phyloP scores from a whole-genome alignment of 768 basidiomycete genomes.

The Termitomyces sp. region DNA sequence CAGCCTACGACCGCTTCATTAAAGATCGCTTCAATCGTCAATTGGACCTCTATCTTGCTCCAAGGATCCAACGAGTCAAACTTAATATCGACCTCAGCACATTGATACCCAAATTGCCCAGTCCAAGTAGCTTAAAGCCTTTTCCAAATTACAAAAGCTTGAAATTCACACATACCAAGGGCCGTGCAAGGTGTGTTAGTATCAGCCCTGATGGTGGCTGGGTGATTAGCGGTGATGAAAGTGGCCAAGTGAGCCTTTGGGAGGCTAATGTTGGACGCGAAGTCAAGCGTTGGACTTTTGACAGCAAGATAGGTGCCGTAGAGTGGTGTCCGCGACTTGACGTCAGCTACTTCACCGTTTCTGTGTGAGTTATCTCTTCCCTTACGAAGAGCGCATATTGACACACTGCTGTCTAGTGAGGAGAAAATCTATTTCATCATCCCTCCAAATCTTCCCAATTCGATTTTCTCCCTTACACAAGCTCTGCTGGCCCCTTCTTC shows the following conservation, averaged over 20 bases:
- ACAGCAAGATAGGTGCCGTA: conserved; percentile 71
- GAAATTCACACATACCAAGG: conserved; percentile 58
- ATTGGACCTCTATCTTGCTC: conserved; percentile 94
- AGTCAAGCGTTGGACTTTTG: conserved; percentile 81
- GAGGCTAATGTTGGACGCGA: conserved; percentile 87
- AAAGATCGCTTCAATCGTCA: conserved; percentile 92
- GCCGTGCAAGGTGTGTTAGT: conserved; percentile 68
- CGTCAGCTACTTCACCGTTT: conserved; percentile 72
- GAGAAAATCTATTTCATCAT: conserved; percentile 75
- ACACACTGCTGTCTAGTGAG: conserved; percentile 46
- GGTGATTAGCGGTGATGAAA: conserved; percentile 89
- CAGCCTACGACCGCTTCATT: conserved; percentile 87
- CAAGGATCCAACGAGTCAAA: conserved; percentile 80
- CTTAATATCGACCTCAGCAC: conserved; percentile 90
- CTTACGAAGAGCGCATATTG: conserved; percentile 1
- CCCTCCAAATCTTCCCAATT: conserved; percentile 68
- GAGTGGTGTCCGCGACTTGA: conserved; percentile 94
- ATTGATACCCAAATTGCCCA: conserved; percentile 91
- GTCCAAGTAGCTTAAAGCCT: conserved; percentile 83
- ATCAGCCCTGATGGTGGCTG: conserved; percentile 88
- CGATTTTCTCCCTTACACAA: conserved; percentile 53
- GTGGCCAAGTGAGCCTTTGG: conserved; percentile 84
- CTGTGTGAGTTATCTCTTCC: conserved; percentile 52
- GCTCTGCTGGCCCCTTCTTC: conserved; percentile 55
- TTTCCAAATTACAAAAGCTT: conserved; percentile 88